phyloP scores from a whole-genome alignment of 2,329 filamentous ascomycete species.

The Scopulariopsis brevicaulis region DNA sequence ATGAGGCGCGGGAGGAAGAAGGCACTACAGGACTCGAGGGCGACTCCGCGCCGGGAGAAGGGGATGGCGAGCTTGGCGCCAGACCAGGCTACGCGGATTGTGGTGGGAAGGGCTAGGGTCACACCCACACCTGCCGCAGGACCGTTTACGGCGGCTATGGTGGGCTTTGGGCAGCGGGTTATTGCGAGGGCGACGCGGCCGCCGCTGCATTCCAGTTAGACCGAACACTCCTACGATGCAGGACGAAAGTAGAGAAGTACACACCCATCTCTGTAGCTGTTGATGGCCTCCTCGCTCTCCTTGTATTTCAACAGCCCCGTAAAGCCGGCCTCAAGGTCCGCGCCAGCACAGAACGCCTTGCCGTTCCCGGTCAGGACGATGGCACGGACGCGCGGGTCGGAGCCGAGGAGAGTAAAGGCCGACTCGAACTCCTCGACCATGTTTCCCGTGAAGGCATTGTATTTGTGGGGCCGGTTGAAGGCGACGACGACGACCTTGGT shows the following conservation, averaged over 20 bases:
- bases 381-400: slow-evolving; percentile 46
- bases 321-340: slow-evolving; percentile 44
- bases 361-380: slow-evolving; percentile 53
- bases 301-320: slow-evolving; percentile 29
- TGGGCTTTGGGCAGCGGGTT: slow-evolving; percentile 58
- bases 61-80: slow-evolving; percentile 54
- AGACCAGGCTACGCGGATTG: slow-evolving; percentile 54
- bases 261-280: slow-evolving; percentile 1
- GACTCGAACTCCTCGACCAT: slow-evolving; percentile 6
- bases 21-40: slow-evolving; percentile 9
- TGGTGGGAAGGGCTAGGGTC: slow-evolving; percentile 64
- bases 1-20: slow-evolving; percentile 53
- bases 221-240: background rate
- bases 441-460: slow-evolving; percentile 41
- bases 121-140: slow-evolving; percentile 65
- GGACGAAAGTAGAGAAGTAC: background rate
- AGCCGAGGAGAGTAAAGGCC: slow-evolving; percentile 33
- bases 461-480: slow-evolving; percentile 43
- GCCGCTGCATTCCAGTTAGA: background rate
- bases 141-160: slow-evolving; percentile 68
- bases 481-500: slow-evolving; percentile 46
- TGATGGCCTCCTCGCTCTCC: slow-evolving; percentile 14
- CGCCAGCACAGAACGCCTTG: slow-evolving; percentile 56
- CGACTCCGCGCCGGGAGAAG: slow-evolving; percentile 51
- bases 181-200: slow-evolving; percentile 53